Conservation (phyloP, 202 grass and related monocot genomes). For the Elaeis oleifera region DNA sequence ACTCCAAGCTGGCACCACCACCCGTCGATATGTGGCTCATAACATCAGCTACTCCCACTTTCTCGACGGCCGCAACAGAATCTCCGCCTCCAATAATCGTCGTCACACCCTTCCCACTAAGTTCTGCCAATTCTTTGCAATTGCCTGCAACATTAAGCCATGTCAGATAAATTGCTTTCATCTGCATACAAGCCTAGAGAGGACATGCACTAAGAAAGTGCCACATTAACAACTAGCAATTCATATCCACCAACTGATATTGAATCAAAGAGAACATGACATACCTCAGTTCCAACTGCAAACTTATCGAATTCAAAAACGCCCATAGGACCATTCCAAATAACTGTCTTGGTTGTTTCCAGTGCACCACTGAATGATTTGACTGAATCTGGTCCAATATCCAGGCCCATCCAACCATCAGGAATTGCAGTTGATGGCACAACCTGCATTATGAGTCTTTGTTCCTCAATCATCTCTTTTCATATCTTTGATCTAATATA, state of each 20-base stretch:
- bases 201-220: neutral
- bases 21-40: neutral
- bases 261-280: neutral
- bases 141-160: neutral
- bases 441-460: neutral
- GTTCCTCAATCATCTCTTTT: neutral
- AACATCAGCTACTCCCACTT: neutral
- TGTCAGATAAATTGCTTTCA: neutral
- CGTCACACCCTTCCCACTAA: neutral
- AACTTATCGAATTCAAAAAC: constrained; percentile 5
- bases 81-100: neutral
- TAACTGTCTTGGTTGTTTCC: constrained; percentile 2
- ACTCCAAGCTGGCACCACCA: neutral
- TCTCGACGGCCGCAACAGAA: constrained; percentile 1
- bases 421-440: constrained; percentile 2
- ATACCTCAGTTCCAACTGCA: neutral
- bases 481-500: neutral
- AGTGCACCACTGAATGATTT: constrained; percentile 1
- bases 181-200: neutral
- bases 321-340: constrained; percentile 1
- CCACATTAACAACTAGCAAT: neutral
- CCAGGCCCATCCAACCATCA: constrained; percentile 2
- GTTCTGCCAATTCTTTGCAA: neutral
- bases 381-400: constrained; percentile 2
- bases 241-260: neutral